phyloP scores from a whole-genome alignment of 2,329 filamentous ascomycete genomes.

The Aspergillus awamori region DNA sequence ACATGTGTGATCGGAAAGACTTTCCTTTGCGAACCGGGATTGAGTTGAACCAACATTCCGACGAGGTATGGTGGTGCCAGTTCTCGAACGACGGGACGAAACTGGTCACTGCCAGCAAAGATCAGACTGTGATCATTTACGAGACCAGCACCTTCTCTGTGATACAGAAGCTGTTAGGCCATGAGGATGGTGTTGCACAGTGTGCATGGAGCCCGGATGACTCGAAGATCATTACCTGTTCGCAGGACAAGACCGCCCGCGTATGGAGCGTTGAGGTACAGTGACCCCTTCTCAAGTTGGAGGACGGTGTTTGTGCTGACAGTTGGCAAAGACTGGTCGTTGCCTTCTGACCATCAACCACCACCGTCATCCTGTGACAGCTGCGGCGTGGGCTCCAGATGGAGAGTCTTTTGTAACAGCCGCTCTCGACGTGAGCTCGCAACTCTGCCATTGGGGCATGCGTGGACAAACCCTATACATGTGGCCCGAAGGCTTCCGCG shows the following conservation, averaged over 20 bases:
- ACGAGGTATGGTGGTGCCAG: slow-evolving; percentile 88
- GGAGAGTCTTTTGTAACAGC: slow-evolving; percentile 77
- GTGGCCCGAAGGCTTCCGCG: slow-evolving; percentile 72
- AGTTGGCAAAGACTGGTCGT: slow-evolving; percentile 58
- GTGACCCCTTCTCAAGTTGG: neutral
- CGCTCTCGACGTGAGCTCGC: slow-evolving; percentile 67
- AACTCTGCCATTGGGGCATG: slow-evolving; percentile 72
- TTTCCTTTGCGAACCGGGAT: slow-evolving; percentile 75
- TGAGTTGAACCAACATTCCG: slow-evolving; percentile 71
- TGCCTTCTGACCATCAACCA: slow-evolving; percentile 66
- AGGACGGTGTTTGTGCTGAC: slow-evolving; percentile 14
- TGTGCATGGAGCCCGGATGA: slow-evolving; percentile 93
- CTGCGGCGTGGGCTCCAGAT: slow-evolving; percentile 85
- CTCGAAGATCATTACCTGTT: slow-evolving; percentile 80
- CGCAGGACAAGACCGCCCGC: slow-evolving; percentile 70
- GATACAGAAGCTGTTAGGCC: slow-evolving; percentile 64
- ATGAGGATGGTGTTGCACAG: slow-evolving; percentile 73
- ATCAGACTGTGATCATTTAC: slow-evolving; percentile 77
- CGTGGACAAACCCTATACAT: slow-evolving; percentile 64
- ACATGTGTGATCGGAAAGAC: slow-evolving; percentile 75
- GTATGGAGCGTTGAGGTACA: slow-evolving; percentile 73
- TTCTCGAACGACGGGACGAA: slow-evolving; percentile 87
- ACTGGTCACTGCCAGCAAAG: slow-evolving; percentile 79
- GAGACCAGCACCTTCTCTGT: slow-evolving; percentile 71
- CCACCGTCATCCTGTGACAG: slow-evolving; percentile 82